A percentile compares a stretch with the other conserved stretches of the same genome.
These are phyloP conservation scores for Candida ficus DNA, from an alignment of 805 yeast genomes.

Conservation along the genomic window DNA sequence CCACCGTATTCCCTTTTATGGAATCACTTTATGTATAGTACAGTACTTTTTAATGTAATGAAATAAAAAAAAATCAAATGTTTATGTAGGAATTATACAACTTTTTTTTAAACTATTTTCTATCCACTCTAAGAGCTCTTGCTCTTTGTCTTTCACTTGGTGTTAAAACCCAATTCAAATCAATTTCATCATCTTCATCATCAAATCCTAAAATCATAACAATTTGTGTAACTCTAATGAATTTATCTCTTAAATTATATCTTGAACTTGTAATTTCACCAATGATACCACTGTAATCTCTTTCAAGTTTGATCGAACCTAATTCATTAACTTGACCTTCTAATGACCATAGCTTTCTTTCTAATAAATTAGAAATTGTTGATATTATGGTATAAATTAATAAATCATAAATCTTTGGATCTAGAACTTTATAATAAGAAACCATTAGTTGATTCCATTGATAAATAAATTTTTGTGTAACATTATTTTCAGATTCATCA, in stretches of 20 bases:
- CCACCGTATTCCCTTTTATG: too few relatives aligned
- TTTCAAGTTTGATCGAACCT: conserved; percentile 80
- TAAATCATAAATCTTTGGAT: conserved; percentile 46
- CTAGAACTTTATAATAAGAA: conserved; percentile 60
- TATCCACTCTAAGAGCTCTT: conserved; percentile 47
- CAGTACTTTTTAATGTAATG: background rate
- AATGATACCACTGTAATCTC: conserved; percentile 71
- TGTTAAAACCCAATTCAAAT: conserved; percentile 67
- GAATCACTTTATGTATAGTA: background rate
- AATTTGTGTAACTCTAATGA: conserved; percentile 77
- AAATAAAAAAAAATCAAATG: too few relatives aligned
- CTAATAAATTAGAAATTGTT: conserved; percentile 52
- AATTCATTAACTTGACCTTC: conserved; percentile 69
- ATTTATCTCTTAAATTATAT: conserved; percentile 72
- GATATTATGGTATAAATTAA: conserved; percentile 47
- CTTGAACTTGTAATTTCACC: conserved; percentile 66
- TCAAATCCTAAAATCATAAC: conserved; percentile 80
- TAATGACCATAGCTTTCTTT: conserved; percentile 61
- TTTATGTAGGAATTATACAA: too few relatives aligned
- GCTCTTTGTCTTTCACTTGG: conserved; percentile 68
- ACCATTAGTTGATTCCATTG: conserved; percentile 61
- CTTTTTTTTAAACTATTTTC: conserved; percentile 11
- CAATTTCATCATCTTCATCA: conserved; percentile 52
- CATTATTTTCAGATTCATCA: conserved; percentile 31
- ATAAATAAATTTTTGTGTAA: conserved; percentile 45